Evolutionary conservation across 192 early-diverging fungal species (phyloP).

Genomic region (Coemansia sp.): DNA sequence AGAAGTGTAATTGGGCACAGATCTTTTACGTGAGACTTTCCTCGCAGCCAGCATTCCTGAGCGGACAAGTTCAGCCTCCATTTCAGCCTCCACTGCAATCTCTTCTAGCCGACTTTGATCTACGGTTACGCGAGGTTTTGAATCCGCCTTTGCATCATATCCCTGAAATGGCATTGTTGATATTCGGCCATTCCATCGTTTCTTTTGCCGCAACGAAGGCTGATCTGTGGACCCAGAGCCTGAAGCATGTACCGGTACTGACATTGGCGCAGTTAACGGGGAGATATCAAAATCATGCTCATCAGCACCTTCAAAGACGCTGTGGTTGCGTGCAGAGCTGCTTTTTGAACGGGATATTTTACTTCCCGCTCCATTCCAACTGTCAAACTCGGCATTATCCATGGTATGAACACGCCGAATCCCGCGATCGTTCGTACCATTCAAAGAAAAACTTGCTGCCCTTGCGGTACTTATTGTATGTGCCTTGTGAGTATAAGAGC

Average conservation of each 20-base stretch:
- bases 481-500: neutral
- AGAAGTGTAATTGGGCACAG: conserved; percentile 9
- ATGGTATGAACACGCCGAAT: conserved; percentile 34
- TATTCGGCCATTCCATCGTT: conserved; percentile 47
- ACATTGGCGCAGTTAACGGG: conserved; percentile 8
- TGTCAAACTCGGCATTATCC: conserved; percentile 32
- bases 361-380: neutral
- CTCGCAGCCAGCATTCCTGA: conserved; percentile 41
- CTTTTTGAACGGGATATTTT: neutral
- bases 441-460: neutral
- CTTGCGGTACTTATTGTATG: neutral
- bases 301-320: conserved; percentile 13
- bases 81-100: conserved; percentile 46
- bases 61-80: conserved; percentile 46
- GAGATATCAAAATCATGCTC: conserved; percentile 4
- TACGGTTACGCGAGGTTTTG: conserved; percentile 13
- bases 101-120: conserved; percentile 32
- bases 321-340: conserved; percentile 24
- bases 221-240: neutral
- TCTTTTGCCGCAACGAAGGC: conserved; percentile 17
- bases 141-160: conserved; percentile 31
- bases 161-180: conserved; percentile 48
- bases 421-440: neutral
- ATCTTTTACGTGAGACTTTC: conserved; percentile 21
- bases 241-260: neutral